Evolutionary conservation across 495 filamentous ascomycete species (phyloP), one percentile per base, ranked within the genome.

Genomic region (Gamarada debralockiae): DNA sequence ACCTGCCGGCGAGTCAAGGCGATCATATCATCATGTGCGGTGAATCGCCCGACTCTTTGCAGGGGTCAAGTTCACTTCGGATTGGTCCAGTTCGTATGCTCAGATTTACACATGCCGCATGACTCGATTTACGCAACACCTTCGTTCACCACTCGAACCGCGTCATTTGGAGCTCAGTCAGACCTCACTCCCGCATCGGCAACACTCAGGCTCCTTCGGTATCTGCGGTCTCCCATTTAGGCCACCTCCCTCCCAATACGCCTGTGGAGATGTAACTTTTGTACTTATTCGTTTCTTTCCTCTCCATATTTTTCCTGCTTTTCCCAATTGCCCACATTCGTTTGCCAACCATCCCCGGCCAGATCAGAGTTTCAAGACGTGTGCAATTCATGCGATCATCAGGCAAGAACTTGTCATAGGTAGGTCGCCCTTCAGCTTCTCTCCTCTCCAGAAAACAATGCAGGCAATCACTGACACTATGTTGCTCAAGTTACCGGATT

Each of bases 401-500:
- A 25, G 55, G 40, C 37, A 54, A 40, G 33, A 57, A 33, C 46
- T 51, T 37, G 41, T 43, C 27, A 29, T 10, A 56, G 24, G 40
- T 55, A 46, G 13, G 4, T 34, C 24, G 24, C n/a, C 31, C 17
- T 47, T 27, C 50, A 13, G 41, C 40, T 38, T 14, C 12, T 2
- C 20, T 59, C 20, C 12, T 37, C 21, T 21, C 24, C 27, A 10
- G 10, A 10, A 29, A 43, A 20, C 17, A 42, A 53, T 60, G 53
- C 49, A 51, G 36, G 45, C 56, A 37, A 44, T 55, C 31, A 24
- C 60, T 63, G 39, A 63, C 48, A 60, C 42, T 20, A 53, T 59
- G 46, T 23, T 54, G 50, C 59, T 58, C 36, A 49, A 41, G 31
- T 49, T 63, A 17, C 60, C 60, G 57, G 60, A 63, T 53, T 63